Base-by-base conservation (phyloP, 345 rosid genomes). In the Cardamine occulta region DNA sequence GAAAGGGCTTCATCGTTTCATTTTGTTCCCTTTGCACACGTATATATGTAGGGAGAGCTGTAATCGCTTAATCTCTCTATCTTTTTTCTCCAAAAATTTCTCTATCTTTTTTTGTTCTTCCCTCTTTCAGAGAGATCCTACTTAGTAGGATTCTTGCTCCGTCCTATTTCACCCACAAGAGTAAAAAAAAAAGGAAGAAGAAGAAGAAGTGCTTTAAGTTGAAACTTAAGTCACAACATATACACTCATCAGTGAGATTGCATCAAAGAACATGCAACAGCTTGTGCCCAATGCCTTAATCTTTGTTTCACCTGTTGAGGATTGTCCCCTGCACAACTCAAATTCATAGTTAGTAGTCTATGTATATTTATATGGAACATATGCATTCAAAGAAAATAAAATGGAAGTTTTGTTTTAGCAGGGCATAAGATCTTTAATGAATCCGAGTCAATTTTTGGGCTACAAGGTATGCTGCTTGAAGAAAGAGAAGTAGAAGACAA, bases 351-450 rank as follows among this genome's bases (percentile, higher is more conserved):
- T 68, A 39, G 67, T 74, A 15, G 39, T 57, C 12, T 9, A 47
- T 35, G 32, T n/a, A 1, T 4, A 42, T 29, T 6, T 47, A 12
- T 45, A 35, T 35, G 5, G 39, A 57, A 8, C 32, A 14, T 58
- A 35, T 48, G 31, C 4, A 29, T 5, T 29, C 31, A 29, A 11
- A 29, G 29, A 54, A 24, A 14, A 26, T 10, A 3, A 63, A 34
- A 15, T 1, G 18, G 3, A 17, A 56, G 1, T 8, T 32, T 24
- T 63, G 40, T 55, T 34, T 70, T 82, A 95, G 98, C 97, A 44
- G 93, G 98, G 73, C 76, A 81, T 35, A 90, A 80, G 45, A 95
- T 89, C 80, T 89, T 95, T 91, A 97, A 84, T 6, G 86, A 32
- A 37, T 93, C 98, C 0, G 87, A 63, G 8, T 92, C 99, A 8